Evolutionary conservation across 805 yeast species (phyloP), one percentile per base, ranked within the genome.

Genomic region (Candida rishiriensis): DNA sequence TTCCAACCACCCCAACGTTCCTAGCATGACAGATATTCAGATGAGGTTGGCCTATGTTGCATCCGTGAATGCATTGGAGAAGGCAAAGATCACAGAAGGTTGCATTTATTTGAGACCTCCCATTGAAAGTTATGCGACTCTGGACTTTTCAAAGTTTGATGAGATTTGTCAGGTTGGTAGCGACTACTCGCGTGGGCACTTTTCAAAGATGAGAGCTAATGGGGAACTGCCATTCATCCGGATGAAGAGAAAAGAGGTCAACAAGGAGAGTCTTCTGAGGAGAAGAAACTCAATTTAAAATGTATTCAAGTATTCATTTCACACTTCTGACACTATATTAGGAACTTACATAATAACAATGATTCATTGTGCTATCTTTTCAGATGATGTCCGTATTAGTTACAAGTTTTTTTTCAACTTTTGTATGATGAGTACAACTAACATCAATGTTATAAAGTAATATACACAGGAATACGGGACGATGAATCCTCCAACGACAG

Each of bases 11-110:
- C 96, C 97, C 3, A 84, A 85, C 60, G 86, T 88, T 5, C 99
- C 99, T 3, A 86, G 85, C 43, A 81, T 93, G 86, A 88, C 96
- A 52, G 99, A 91, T 59, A 88, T 91, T 47, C 99, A 91, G 66
- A 76, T 88, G 69, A 72, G 98, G 44, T 69, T 91, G 48, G 96
- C 97, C 0, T 91, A 93, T 61, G 99, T 91, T 34, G 87, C 97
- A 0, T 87, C 96, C 41, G 99, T 91, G 1, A 86, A 87, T 65
- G 97, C 97, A 0, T 68, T 93, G 39, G 97, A 91, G 56, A 73
- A 76, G 46, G 97, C 97, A 2, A 93, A 91, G 60, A 70, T 62
- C 28, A 83, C 89, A 0, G 85, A 88, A 0, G 96, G 96, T 0
- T 91, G 93, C 11, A 69, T 86, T 8, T 91, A 91, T 59, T 69